Percentiles rank a stretch among this genome's conserved stretches.
These are phyloP conservation scores for Lactarius deliciosus DNA, from an alignment of 768 basidiomycete species.

Conservation along the genomic window DNA sequence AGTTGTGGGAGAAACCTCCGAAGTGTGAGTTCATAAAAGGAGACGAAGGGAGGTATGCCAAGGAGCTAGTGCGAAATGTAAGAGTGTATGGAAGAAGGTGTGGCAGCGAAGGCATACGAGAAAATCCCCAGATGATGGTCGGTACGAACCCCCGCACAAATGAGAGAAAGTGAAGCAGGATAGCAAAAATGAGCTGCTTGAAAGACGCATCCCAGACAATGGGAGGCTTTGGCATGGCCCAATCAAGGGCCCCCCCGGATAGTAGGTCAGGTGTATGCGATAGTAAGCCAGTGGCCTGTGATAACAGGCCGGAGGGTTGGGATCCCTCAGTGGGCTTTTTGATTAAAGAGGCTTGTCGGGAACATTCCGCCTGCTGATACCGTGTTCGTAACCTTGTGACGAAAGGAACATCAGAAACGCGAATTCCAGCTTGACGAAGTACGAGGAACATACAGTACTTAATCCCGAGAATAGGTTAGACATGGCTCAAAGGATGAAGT, in stretches of 20 bases:
- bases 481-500: slow-evolving; percentile 8
- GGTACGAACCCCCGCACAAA: slow-evolving; percentile 15
- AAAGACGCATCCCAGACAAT: slow-evolving; percentile 6
- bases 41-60: slow-evolving; percentile 11
- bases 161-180: slow-evolving; percentile 4
- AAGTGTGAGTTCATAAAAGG: slow-evolving; percentile 22
- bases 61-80: slow-evolving; percentile 7
- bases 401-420: slow-evolving; percentile 1
- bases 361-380: not conserved
- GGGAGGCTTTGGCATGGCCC: slow-evolving; percentile 5
- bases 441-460: not conserved
- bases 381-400: slow-evolving; percentile 4
- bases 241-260: not conserved
- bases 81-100: not conserved
- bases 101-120: slow-evolving; percentile 5
- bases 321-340: not conserved
- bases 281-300: not conserved
- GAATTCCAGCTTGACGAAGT: not conserved
- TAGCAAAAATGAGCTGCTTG: not conserved
- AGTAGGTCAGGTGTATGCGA: slow-evolving; percentile 6
- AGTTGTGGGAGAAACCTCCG: slow-evolving; percentile 10
- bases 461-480: slow-evolving; percentile 1
- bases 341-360: not conserved
- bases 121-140: not conserved
- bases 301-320: slow-evolving; percentile 4